phyloP scores from a whole-genome alignment of 2,329 filamentous ascomycete genomes.

The Aspergillus sp. region DNA sequence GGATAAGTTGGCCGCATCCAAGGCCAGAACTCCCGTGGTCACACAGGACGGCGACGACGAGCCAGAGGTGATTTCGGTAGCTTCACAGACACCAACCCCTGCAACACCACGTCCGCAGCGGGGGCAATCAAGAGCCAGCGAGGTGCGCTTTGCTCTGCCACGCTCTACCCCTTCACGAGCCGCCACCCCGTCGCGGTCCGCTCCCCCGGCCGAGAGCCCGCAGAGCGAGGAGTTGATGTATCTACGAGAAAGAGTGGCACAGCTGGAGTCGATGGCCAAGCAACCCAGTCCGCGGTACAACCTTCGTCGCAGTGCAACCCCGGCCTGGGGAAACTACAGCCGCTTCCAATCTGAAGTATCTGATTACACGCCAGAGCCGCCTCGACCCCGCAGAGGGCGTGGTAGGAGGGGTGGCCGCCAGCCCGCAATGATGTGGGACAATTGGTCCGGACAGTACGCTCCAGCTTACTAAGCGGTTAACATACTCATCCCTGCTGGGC shows the following conservation, averaged over 20 bases:
- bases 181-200: background rate
- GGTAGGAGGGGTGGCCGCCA: background rate
- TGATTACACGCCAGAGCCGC: background rate
- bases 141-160: background rate
- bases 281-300: background rate
- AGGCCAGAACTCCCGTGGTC: background rate
- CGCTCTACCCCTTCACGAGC: background rate
- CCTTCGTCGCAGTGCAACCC: background rate
- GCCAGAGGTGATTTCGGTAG: background rate
- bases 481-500: background rate
- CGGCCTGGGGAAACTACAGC: background rate
- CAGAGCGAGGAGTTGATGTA: background rate
- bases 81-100: background rate
- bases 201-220: background rate
- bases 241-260: background rate
- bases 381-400: background rate
- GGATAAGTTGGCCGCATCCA: background rate
- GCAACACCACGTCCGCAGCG: background rate
- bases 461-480: background rate
- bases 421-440: background rate
- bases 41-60: background rate
- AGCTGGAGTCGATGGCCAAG: background rate
- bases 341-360: background rate
- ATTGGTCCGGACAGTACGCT: background rate
- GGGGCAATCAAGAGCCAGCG: background rate